Percentiles rank a stretch among this genome's conserved stretches.
Conservation (phyloP, 306 rosid genomes). For the Cucumis cinereus region DNA sequence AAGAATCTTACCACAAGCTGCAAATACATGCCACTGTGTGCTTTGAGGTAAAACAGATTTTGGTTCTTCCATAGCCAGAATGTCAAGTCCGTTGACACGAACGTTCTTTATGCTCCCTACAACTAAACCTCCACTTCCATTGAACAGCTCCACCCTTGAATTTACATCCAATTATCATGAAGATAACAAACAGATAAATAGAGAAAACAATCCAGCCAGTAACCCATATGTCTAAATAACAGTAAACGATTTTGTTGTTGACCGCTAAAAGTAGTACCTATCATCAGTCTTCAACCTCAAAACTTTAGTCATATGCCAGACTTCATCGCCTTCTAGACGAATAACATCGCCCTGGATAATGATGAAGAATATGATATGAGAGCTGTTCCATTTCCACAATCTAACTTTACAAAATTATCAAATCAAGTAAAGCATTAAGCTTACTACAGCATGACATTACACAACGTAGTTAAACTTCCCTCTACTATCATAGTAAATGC, state of each 20-base stretch:
- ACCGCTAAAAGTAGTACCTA: constrained; percentile 32
- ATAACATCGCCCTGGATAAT: constrained; percentile 54
- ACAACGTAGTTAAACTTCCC: background rate
- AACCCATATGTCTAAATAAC: background rate
- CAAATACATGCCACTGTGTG: constrained; percentile 63
- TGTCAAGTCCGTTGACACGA: constrained; percentile 48
- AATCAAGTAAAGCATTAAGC: background rate
- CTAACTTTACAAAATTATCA: background rate
- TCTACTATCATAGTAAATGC: background rate
- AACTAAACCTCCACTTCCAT: constrained; percentile 77
- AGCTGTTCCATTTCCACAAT: background rate
- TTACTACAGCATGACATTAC: background rate
- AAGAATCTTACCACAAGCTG: constrained; percentile 57
- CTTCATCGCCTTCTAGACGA: constrained; percentile 71
- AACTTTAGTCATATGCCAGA: constrained; percentile 91
- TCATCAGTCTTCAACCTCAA: constrained; percentile 59
- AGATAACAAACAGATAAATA: background rate
- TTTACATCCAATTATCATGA: constrained; percentile 1
- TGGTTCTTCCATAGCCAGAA: constrained; percentile 61
- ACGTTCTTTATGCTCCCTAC: constrained; percentile 61
- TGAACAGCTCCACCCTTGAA: constrained; percentile 84
- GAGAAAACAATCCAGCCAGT: background rate
- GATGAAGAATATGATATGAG: background rate
- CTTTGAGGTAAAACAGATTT: constrained; percentile 41
- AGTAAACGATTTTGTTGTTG: background rate